These are phyloP conservation scores for Biscogniauxia marginata DNA, from an alignment of 2,329 filamentous ascomycete species.

Conservation along the genomic window DNA sequence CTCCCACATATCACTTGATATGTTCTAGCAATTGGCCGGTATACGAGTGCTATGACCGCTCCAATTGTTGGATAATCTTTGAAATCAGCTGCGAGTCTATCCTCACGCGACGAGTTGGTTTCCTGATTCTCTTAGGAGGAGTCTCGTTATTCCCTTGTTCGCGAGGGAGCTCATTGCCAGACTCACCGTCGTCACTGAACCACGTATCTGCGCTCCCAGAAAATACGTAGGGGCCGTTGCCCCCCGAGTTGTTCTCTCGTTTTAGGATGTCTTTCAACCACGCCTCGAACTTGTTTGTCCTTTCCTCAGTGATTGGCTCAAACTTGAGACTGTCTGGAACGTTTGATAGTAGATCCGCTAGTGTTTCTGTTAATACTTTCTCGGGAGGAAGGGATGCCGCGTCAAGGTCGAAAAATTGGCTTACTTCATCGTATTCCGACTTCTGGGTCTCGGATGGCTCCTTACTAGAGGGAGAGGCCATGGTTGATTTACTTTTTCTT, in stretches of 20 bases:
- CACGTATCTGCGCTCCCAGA: not conserved
- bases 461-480: not conserved
- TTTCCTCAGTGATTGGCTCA: not conserved
- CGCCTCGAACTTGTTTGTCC: not conserved
- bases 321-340: not conserved
- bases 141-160: not conserved
- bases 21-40: too few species aligned
- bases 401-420: not conserved
- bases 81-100: too few species aligned
- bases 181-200: not conserved
- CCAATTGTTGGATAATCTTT: too few species aligned
- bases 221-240: not conserved
- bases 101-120: too few species aligned
- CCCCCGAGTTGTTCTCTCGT: not conserved
- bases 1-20: too few species aligned
- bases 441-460: not conserved
- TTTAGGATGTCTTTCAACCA: not conserved
- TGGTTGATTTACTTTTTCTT: not conserved
- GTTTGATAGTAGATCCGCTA: not conserved
- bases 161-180: not conserved
- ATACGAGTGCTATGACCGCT: too few species aligned
- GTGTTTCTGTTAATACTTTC: not conserved
- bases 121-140: too few species aligned
- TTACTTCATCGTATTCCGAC: not conserved
- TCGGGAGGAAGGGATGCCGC: not conserved